Conservation (phyloP, 371 early-diverging fungal species). For the Basidiobolus heterosporus region DNA sequence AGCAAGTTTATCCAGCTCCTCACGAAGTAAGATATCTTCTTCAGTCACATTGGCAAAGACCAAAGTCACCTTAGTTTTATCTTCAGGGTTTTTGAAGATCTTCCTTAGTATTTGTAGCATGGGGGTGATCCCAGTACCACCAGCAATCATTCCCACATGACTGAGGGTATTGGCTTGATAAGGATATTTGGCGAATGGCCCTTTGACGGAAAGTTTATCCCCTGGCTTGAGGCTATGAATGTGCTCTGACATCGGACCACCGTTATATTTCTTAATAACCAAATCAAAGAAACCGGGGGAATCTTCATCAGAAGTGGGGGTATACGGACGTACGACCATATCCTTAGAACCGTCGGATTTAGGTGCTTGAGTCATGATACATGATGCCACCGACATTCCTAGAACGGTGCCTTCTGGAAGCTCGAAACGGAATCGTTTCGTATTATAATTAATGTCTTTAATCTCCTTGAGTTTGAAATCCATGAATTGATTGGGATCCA, state of each 20-base stretch:
- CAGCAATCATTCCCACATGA: constrained; percentile 52
- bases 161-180: constrained; percentile 56
- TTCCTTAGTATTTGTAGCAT: constrained; percentile 66
- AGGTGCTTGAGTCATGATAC: constrained; percentile 54
- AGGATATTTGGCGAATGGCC: constrained; percentile 72
- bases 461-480: constrained; percentile 50
- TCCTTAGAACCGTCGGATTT: constrained; percentile 37
- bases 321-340: constrained; percentile 70
- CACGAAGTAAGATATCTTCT: constrained; percentile 68
- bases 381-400: constrained; percentile 63
- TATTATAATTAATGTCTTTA: constrained; percentile 54
- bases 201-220: constrained; percentile 73
- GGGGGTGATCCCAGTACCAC: constrained; percentile 91
- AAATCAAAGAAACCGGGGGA: constrained; percentile 68
- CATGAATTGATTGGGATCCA: constrained; percentile 45
- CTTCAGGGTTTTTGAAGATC: constrained; percentile 47
- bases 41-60: constrained; percentile 75
- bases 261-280: constrained; percentile 61
- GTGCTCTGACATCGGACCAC: constrained; percentile 9
- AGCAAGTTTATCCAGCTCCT: constrained; percentile 56
- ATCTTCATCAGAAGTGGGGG: constrained; percentile 61
- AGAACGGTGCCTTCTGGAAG: constrained; percentile 46
- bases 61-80: constrained; percentile 71
- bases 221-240: constrained; percentile 65
- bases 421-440: constrained; percentile 60